A percentile compares a stretch with the other conserved stretches of the same genome.
phyloP scores from a whole-genome alignment of 1,139 yeast species.

The Yamadazyma atmosphaerica region DNA sequence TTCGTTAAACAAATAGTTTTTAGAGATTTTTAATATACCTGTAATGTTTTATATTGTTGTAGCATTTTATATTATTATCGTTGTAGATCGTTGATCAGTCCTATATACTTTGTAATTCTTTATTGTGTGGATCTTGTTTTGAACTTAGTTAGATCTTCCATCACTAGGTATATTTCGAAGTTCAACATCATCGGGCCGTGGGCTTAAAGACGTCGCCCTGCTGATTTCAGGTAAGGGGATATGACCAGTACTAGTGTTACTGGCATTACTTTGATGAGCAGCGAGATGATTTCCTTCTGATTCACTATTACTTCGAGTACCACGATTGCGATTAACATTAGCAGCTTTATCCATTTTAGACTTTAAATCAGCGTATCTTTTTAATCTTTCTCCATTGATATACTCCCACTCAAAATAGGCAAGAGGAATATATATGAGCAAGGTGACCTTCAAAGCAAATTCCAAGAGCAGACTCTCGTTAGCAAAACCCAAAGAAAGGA shows the following conservation, averaged over 20 bases:
- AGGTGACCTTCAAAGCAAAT: constrained; percentile 23
- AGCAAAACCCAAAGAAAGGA: constrained; percentile 50
- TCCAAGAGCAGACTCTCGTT: constrained; percentile 34
- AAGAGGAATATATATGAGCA: constrained; percentile 38
- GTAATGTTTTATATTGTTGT: constrained; percentile 1
- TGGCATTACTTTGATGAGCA: constrained; percentile 2
- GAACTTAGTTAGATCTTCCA: constrained; percentile 2
- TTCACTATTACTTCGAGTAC: neutral
- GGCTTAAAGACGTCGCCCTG: constrained; percentile 9
- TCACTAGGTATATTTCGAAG: constrained; percentile 11
- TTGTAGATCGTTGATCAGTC: too few species aligned
- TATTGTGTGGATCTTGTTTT: too few species aligned
- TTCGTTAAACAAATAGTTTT: constrained; percentile 3
- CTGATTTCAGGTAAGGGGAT: constrained; percentile 1
- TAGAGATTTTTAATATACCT: constrained; percentile 1
- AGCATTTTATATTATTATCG: neutral
- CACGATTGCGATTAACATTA: neutral
- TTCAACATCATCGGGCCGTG: constrained; percentile 12
- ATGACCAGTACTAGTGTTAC: neutral
- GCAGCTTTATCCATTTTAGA: constrained; percentile 11
- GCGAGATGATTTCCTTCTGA: neutral
- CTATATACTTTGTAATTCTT: too few species aligned
- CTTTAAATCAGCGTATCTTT: constrained; percentile 21
- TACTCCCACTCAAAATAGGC: constrained; percentile 39
- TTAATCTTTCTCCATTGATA: constrained; percentile 22